Evolutionary conservation across 352 stramenopile genomes (phyloP).

Genomic region (Sclerospora graminicola): DNA sequence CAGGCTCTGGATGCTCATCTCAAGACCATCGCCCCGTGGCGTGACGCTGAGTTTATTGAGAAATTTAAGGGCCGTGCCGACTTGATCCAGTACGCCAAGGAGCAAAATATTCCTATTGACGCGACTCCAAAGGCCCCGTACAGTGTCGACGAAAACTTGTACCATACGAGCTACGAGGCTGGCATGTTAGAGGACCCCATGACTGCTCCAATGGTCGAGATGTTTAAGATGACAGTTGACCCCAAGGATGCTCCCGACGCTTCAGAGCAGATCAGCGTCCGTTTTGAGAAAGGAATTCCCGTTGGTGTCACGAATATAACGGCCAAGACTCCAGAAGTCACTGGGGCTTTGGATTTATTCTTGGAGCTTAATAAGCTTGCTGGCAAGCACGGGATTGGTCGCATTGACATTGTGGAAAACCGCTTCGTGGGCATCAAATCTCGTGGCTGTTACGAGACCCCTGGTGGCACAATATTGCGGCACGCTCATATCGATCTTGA

Average conservation of each 20-base stretch:
- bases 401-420: conserved; percentile 99
- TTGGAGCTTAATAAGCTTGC: conserved; percentile 95
- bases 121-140: conserved; percentile 96
- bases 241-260: conserved; percentile 90
- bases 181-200: conserved; percentile 94
- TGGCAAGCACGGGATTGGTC: conserved; percentile 93
- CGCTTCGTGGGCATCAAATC: conserved; percentile 99
- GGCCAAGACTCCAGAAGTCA: conserved; percentile 75
- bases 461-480: conserved; percentile 89
- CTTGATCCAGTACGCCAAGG: conserved; percentile 93
- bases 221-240: conserved; percentile 98
- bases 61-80: conserved; percentile 96
- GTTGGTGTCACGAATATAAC: conserved; percentile 89
- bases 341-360: conserved; percentile 92
- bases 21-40: conserved; percentile 95
- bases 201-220: conserved; percentile 87
- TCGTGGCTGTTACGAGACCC: conserved; percentile 97
- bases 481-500: conserved; percentile 88
- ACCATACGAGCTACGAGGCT: conserved; percentile 98
- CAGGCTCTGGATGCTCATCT: conserved; percentile 94
- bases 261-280: conserved; percentile 87
- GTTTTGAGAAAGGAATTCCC: conserved; percentile 93
- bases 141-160: conserved; percentile 98
- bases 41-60: conserved; percentile 97
- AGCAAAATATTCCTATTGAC: conserved; percentile 96